Evolutionary conservation across 164 flowering plant species (phyloP).

Genomic region (Magnolia sinica): DNA sequence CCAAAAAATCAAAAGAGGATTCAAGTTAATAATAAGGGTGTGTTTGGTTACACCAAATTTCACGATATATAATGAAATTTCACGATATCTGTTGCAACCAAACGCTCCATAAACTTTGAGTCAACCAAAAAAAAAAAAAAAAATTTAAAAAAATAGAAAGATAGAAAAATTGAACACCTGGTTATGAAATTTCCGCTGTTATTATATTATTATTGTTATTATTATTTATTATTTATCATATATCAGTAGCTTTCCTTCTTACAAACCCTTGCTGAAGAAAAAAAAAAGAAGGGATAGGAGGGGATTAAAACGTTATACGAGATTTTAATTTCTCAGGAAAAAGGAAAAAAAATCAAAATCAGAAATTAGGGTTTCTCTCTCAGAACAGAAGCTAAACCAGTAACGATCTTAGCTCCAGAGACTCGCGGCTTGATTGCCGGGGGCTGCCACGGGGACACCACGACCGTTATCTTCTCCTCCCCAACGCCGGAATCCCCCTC

Average conservation of each 20-base stretch:
- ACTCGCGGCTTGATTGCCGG: slow-evolving; percentile 47
- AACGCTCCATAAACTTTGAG: too few relatives aligned
- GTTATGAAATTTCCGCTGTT: too few relatives aligned
- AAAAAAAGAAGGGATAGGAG: not conserved
- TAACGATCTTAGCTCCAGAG: slow-evolving; percentile 41
- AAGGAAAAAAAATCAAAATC: not conserved
- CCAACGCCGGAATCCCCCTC: slow-evolving; percentile 26
- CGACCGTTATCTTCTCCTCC: slow-evolving; percentile 19
- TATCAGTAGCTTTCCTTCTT: not conserved
- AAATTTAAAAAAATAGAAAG: too few relatives aligned
- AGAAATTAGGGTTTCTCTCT: slow-evolving; percentile 36
- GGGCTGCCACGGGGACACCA: slow-evolving; percentile 41
- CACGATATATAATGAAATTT: too few relatives aligned
- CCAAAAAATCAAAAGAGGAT: too few relatives aligned
- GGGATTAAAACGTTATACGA: not conserved
- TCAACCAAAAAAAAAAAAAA: too few relatives aligned
- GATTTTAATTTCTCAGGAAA: not conserved
- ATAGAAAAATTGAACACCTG: too few relatives aligned
- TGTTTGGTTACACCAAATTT: too few relatives aligned
- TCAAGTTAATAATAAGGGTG: too few relatives aligned
- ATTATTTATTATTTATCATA: not conserved
- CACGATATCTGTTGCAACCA: too few relatives aligned
- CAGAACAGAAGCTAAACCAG: slow-evolving; percentile 68
- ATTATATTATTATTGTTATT: not conserved
- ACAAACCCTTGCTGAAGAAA: slow-evolving; percentile 1